Evolutionary conservation across 345 rosid genomes (phyloP).

Genomic region (Eucalyptus urophylla): DNA sequence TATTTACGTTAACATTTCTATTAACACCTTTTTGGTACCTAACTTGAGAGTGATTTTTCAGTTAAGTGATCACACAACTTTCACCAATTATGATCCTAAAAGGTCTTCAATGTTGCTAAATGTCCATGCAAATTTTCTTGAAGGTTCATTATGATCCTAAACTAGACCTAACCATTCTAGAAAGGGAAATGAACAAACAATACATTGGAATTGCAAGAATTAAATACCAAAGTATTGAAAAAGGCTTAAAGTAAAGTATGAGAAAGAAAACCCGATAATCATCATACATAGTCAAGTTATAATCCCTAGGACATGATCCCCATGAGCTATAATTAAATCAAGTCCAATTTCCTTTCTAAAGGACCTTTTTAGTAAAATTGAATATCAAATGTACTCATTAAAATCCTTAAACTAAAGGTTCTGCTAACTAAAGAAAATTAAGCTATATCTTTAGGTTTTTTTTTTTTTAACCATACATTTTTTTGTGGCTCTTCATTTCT

Average conservation of each 20-base stretch:
- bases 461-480: too few species aligned
- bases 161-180: not conserved
- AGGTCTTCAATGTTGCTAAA: not conserved
- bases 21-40: fast-evolving
- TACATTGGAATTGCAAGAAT: not conserved
- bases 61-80: not conserved
- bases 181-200: not conserved
- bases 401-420: too few species aligned
- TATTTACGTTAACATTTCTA: not conserved
- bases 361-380: not conserved
- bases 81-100: not conserved
- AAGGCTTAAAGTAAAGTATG: not conserved
- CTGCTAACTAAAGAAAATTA: too few species aligned
- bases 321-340: not conserved
- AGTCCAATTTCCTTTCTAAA: not conserved
- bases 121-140: not conserved
- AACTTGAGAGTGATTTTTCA: not conserved
- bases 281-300: not conserved
- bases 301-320: not conserved
- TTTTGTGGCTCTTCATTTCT: not conserved
- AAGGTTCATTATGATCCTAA: too few species aligned
- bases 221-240: too few species aligned
- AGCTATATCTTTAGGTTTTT: too few species aligned
- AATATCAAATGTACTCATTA: not conserved
- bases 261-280: not conserved